phyloP scores from a whole-genome alignment of 2,329 filamentous ascomycete species.

The Remersonia thermophila region DNA sequence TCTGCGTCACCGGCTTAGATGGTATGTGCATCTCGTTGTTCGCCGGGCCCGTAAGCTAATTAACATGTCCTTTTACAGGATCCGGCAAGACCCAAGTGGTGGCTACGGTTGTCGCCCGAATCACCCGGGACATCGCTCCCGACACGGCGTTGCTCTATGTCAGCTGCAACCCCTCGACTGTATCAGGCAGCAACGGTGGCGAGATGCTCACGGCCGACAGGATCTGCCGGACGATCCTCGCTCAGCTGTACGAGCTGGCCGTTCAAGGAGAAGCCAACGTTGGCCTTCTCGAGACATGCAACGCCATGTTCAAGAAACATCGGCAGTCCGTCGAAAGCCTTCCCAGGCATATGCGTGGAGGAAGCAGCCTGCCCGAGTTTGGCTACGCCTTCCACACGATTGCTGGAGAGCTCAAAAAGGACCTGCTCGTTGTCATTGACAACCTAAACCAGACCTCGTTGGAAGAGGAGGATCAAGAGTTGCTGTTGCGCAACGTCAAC shows the following conservation, averaged over 20 bases:
- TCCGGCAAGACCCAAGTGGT: conserved; percentile 13
- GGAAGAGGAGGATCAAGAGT: conserved; percentile 9
- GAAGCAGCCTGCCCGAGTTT: conserved; percentile 10
- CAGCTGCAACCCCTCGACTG: not conserved
- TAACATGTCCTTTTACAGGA: conserved; percentile 4
- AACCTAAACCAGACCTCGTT: conserved; percentile 7
- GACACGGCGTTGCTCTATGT: conserved; percentile 10
- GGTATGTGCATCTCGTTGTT: too few relatives aligned
- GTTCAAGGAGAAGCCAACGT: conserved; percentile 10
- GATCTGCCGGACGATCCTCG: conserved; percentile 13
- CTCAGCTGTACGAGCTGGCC: conserved; percentile 11
- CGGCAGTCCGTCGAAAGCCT: conserved; percentile 3
- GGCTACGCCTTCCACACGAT: conserved; percentile 7
- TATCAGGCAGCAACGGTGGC: too few relatives aligned
- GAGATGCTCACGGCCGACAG: conserved; percentile 7
- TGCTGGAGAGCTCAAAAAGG: conserved; percentile 8
- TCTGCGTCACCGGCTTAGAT: conserved; percentile 12
- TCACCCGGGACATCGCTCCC: conserved; percentile 3
- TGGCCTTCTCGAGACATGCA: conserved; percentile 13
- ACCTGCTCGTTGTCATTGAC: conserved; percentile 12
- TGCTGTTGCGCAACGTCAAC: conserved; percentile 9
- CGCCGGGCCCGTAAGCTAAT: not conserved
- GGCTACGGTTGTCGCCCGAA: conserved; percentile 9
- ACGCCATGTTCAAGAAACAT: conserved; percentile 12
- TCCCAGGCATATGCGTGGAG: conserved; percentile 6